Percentiles rank a stretch among this genome's conserved stretches.
phyloP scores from a whole-genome alignment of 495 filamentous ascomycete genomes.

The Arthonia radiata region DNA sequence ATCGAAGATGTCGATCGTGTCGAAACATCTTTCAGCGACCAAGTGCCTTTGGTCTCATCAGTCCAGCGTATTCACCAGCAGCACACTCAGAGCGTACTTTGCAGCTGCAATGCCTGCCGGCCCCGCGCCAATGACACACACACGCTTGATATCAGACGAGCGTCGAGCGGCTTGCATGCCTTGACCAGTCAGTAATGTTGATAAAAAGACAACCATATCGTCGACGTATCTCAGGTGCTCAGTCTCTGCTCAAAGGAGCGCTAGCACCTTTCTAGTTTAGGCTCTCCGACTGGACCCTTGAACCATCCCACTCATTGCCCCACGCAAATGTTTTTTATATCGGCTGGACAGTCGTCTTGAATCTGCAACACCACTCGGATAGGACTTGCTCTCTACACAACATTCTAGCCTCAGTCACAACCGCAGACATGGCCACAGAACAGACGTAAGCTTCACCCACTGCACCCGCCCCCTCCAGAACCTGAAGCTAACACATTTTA shows the following conservation, averaged over 20 bases:
- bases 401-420: slow-evolving; percentile 12
- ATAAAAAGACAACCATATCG: no score
- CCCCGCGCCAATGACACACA: slow-evolving; percentile 50
- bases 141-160: slow-evolving; percentile 16
- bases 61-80: neutral
- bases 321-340: no score
- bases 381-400: slow-evolving; percentile 3
- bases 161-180: no score
- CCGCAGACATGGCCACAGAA: slow-evolving; percentile 57
- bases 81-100: slow-evolving; percentile 14
- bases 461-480: slow-evolving; percentile 3
- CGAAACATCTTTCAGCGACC: slow-evolving; percentile 43
- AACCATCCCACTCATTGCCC: no score
- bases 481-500: slow-evolving; percentile 28
- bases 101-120: slow-evolving; percentile 41
- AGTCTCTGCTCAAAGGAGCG: no score
- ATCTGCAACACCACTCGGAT: no score
- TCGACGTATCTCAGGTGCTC: no score
- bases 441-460: slow-evolving; percentile 52
- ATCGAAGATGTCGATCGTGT: slow-evolving; percentile 54
- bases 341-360: no score
- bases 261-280: no score
- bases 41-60: slow-evolving; percentile 32
- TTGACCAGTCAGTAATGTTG: no score
- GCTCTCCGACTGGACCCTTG: no score